Conservation (phyloP, 2,329 filamentous ascomycete species). For the Cyphellophora attinorum region DNA sequence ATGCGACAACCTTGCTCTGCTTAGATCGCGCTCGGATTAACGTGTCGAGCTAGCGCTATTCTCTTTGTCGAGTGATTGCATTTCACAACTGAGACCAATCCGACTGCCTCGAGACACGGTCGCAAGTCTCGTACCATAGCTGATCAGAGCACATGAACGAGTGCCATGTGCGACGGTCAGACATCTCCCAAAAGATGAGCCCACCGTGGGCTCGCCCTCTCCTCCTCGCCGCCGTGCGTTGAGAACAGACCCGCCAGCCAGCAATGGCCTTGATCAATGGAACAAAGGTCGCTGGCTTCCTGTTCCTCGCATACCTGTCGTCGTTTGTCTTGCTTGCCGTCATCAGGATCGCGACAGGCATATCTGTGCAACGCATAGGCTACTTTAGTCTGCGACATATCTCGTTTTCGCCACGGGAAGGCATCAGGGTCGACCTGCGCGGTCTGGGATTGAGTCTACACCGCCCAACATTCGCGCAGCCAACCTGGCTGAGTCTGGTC, state of each 20-base stretch:
- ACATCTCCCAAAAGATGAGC: no score
- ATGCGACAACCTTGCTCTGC: no score
- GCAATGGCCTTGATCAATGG: slow-evolving; percentile 44
- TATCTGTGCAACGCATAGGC: slow-evolving; percentile 92
- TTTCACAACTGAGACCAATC: no score
- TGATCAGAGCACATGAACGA: no score
- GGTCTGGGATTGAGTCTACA: slow-evolving; percentile 82
- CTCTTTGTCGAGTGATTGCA: no score
- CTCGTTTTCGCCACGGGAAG: slow-evolving; percentile 80
- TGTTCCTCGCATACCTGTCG: slow-evolving; percentile 79
- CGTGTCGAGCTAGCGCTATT: no score
- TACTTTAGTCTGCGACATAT: slow-evolving; percentile 87
- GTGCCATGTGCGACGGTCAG: no score
- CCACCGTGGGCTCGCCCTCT: no score
- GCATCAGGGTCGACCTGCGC: slow-evolving; percentile 78
- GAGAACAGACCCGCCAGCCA: background rate
- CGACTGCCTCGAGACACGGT: no score
- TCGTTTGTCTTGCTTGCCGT: slow-evolving; percentile 92
- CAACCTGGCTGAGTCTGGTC: slow-evolving; percentile 89
- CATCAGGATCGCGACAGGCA: slow-evolving; percentile 79
- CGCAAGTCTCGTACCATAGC: no score
- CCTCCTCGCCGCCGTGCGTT: no score
- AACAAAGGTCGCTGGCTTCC: slow-evolving; percentile 77
- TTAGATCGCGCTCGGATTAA: no score
- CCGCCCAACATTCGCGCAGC: slow-evolving; percentile 90